Conservation (phyloP, 2,329 filamentous ascomycete species). For the Colletotrichum chlorophyti region DNA sequence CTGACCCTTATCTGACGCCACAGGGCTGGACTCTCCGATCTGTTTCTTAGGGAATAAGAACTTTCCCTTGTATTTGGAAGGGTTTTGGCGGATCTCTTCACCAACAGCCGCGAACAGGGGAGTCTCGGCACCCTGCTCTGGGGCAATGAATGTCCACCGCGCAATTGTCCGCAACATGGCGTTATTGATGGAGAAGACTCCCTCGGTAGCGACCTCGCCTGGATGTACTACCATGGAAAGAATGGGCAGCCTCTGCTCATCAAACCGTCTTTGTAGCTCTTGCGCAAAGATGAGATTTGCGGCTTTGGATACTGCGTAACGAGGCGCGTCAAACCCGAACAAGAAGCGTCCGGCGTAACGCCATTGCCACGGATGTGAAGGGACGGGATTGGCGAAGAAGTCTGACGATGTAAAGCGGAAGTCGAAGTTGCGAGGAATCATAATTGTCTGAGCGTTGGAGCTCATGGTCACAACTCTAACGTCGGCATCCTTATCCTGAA, state of each 20-base stretch:
- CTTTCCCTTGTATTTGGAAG: conserved; percentile 19
- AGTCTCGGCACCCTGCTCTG: conserved; percentile 25
- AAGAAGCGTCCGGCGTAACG: conserved; percentile 11
- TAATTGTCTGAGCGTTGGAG: conserved; percentile 20
- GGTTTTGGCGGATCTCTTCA: conserved; percentile 5
- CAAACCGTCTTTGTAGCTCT: conserved; percentile 28
- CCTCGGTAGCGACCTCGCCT: conserved; percentile 25
- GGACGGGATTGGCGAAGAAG: conserved; percentile 17
- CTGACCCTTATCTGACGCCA: conserved; percentile 17
- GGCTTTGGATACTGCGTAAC: conserved; percentile 33
- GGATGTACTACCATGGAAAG: conserved; percentile 30
- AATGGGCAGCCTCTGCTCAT: conserved; percentile 19
- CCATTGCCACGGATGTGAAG: conserved; percentile 23
- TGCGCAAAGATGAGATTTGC: conserved; percentile 30
- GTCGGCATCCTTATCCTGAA: conserved; percentile 23
- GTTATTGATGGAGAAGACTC: conserved; percentile 2
- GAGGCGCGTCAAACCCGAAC: conserved; percentile 31
- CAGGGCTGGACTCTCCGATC: neutral
- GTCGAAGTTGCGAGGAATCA: conserved; percentile 28
- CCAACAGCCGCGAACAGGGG: conserved; percentile 29
- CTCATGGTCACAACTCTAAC: conserved; percentile 33
- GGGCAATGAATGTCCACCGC: conserved; percentile 8
- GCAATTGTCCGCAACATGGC: conserved; percentile 5
- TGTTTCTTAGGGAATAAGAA: conserved; percentile 24
- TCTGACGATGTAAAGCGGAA: conserved; percentile 29